Base-by-base conservation (phyloP, 2,329 filamentous ascomycete genomes). In the Cephalotrichum gorgonifer region DNA sequence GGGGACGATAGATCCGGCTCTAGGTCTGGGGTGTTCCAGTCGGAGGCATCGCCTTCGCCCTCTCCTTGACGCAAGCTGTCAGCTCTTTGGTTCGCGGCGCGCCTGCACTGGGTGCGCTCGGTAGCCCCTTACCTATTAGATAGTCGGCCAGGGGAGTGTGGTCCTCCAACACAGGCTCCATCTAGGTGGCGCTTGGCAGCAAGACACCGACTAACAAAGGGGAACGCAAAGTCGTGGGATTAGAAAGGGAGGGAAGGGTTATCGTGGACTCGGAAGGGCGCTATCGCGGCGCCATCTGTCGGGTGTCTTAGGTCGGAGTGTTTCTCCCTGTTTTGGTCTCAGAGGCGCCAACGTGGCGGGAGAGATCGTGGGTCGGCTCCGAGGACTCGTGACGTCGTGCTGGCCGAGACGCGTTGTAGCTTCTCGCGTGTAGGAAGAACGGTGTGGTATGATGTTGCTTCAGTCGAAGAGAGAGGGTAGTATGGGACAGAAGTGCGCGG, bases 161-260 rank as follows among this genome's bases (percentile, higher is more conserved):
- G 70, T 93, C 81, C 69, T 86, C 86, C 58, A 95, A 81, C 59
- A 95, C 76, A 61, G 86, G 81, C 77, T 95, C 90, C 90, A 96
- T 93, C 41, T 44, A 28, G 12, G 25, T 15, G 15, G 47, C n/a
- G 31, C 20, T 31, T 23, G 43, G 22, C 26, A 45, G 26, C n/a
- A 31, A 33, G 15, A 11, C 43, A n/a, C 15, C 35, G 17, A 22
- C 17, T n/a, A n/a, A n/a, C n/a, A n/a, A 22, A 22, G 17, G 35
- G 35, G 12, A 20, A 39, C 7, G 17, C 11, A 20, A n/a, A 20
- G 4, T 9, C 35, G 35, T 22, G n/a, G 15, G 35, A 9, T 20
- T 6, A 20, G 23, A 6, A 22, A 23, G 33, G 30, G 30, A 46
- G 11, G 17, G 35, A n/a, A 11, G n/a, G n/a, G 22, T 39, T 12